Evolutionary conservation across 106 monocot genomes (phyloP).

Genomic region (Narthecium ossifragum): DNA sequence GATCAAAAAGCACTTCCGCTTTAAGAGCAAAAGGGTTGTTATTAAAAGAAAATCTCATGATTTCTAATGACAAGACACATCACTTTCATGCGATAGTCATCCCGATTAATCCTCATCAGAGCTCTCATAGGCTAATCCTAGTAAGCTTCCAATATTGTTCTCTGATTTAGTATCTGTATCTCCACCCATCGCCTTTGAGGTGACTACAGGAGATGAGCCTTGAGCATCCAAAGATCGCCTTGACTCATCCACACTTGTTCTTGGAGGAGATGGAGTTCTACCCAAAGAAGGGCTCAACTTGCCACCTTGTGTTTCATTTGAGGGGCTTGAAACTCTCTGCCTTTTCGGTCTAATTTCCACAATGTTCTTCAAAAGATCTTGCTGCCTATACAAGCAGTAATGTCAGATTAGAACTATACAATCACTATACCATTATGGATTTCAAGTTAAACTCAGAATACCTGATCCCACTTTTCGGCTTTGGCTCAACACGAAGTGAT

Average conservation of each 20-base stretch:
- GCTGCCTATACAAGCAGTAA: conserved; percentile 48
- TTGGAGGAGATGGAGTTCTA: not conserved
- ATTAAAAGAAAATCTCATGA: no score
- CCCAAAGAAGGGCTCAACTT: not conserved
- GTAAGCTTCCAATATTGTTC: conserved; percentile 19
- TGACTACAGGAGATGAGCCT: not conserved
- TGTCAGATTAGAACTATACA: no score
- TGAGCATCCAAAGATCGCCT: not conserved
- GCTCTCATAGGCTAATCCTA: conserved; percentile 63
- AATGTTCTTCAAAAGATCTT: conserved; percentile 86
- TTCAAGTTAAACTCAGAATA: no score
- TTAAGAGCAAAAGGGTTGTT: no score
- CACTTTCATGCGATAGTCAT: no score
- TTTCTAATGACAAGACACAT: no score
- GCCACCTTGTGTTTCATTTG: conserved; percentile 6
- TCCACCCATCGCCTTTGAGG: not conserved
- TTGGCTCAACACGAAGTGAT: conserved; percentile 90
- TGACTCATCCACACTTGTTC: not conserved
- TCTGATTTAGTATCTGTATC: conserved; percentile 1
- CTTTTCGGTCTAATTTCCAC: conserved; percentile 82
- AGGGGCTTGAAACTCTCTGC: conserved; percentile 35
- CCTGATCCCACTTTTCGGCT: conserved; percentile 88
- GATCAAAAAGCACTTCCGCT: no score
- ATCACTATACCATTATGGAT: no score
- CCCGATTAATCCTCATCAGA: conserved; percentile 70